These are phyloP conservation scores for Xylaria grammica DNA, from an alignment of 495 filamentous ascomycete genomes.

Conservation along the genomic window DNA sequence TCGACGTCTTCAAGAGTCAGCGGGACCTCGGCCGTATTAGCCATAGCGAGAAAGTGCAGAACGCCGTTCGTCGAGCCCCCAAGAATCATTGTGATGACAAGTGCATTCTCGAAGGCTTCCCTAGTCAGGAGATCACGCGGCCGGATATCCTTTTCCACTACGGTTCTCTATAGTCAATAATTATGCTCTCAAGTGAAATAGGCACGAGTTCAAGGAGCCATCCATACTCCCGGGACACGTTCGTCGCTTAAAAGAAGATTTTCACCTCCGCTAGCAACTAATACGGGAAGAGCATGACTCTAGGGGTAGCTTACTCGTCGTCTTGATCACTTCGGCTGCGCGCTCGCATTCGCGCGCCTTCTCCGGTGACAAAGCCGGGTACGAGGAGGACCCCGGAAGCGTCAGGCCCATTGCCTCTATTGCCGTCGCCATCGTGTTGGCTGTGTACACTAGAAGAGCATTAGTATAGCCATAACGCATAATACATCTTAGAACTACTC, in stretches of 20 bases:
- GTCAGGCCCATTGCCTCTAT: slow-evolving; percentile 95
- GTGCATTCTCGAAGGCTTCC: slow-evolving; percentile 87
- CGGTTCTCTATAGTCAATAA: too few species aligned
- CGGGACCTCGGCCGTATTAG: slow-evolving; percentile 81
- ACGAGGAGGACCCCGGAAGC: slow-evolving; percentile 88
- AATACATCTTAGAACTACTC: not conserved
- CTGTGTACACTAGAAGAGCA: slow-evolving; percentile 73
- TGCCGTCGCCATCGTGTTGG: slow-evolving; percentile 96
- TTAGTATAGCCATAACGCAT: not conserved
- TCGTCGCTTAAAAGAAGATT: too few species aligned
- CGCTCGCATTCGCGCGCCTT: slow-evolving; percentile 92
- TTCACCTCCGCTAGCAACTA: too few species aligned
- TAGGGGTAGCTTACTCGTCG: too few species aligned
- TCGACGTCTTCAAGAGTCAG: slow-evolving; percentile 89
- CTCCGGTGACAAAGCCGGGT: slow-evolving; percentile 82
- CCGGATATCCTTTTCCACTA: slow-evolving; percentile 87
- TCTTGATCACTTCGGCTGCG: slow-evolving; percentile 82
- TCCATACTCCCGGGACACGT: too few species aligned
- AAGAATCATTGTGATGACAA: slow-evolving; percentile 90
- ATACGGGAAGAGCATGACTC: too few species aligned
- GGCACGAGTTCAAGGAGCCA: too few species aligned
- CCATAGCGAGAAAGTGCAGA: slow-evolving; percentile 94
- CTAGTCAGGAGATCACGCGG: slow-evolving; percentile 85
- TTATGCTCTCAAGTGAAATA: too few species aligned
- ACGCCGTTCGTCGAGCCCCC: slow-evolving; percentile 93